Base-by-base conservation (phyloP, 352 stramenopile genomes). In the Pythium coloratum region DNA sequence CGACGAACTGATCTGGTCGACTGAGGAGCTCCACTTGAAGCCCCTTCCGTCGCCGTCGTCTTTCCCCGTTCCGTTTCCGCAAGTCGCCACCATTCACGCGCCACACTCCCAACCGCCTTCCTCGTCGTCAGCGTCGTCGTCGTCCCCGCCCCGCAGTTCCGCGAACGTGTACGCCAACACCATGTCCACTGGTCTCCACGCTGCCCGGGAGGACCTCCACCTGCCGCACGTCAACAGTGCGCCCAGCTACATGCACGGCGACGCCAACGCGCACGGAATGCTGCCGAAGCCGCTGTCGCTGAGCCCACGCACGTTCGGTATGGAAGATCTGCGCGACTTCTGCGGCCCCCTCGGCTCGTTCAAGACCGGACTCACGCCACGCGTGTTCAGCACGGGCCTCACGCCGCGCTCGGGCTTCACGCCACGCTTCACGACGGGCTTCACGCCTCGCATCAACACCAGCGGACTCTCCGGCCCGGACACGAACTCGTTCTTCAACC, bases 241-340 rank as follows among this genome's bases (percentile, higher is more conserved):
- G 3, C 67, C 67, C 16, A 67, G 63, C 55, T 81, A 81, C 38
- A 67, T 90, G 13, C 71, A 76, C 42, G 69, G 61, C 57, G 70
- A 78, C 59, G 69, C 72, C 28, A 72, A 63, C 42, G 67, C 55
- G 18, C 66, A 65, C 30, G 61, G 75, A 50, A 38, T 64, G 55
- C 70, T 90, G 18, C 77, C 83, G 20, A 92, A 92, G 72, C 81
- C 86, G 16, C 82, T 94, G 34, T 84, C 80, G 53, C 83, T 94
- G 34, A 91, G 81, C 34, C 86, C 86, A 46, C 79, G 86, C 20
- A 92, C 81, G 3, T 92, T 94, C 53, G 84, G 84, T 36, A 94
- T 94, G 86, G 86, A 94, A 62, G 86, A 94, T 59, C 64, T 94
- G 59, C 84, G 84, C 51, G 84, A 94, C 66, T 94, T 94, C 65